phyloP scores from a whole-genome alignment of 1,284 basidiomycete species.

The Psilocybe mexicana region DNA sequence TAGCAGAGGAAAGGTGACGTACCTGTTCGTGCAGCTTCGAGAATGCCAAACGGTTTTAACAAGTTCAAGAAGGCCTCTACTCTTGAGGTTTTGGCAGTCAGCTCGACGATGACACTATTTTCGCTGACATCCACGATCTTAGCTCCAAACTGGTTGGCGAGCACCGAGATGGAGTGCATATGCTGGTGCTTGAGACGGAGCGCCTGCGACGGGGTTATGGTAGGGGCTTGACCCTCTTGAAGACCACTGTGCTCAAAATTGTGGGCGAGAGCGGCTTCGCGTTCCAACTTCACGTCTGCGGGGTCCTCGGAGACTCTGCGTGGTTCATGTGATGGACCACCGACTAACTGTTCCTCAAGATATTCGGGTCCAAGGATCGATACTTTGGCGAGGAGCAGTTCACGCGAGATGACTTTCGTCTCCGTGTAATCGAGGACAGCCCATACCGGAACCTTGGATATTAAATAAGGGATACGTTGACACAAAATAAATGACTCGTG shows the following conservation, averaged over 20 bases:
- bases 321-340: constrained; percentile 81
- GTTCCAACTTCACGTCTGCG: constrained; percentile 54
- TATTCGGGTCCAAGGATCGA: constrained; percentile 98
- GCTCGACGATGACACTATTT: constrained; percentile 92
- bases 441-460: constrained; percentile 88
- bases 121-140: constrained; percentile 95
- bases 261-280: constrained; percentile 69
- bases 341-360: constrained; percentile 84
- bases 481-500: neutral
- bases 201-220: constrained; percentile 78
- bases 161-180: constrained; percentile 81
- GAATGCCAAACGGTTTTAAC: constrained; percentile 92
- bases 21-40: constrained; percentile 94
- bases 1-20: constrained; percentile 27
- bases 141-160: constrained; percentile 90
- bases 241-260: constrained; percentile 69
- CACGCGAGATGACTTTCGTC: constrained; percentile 85
- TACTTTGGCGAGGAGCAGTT: constrained; percentile 88
- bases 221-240: constrained; percentile 33
- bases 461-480: constrained; percentile 3
- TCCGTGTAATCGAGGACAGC: constrained; percentile 96
- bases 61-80: constrained; percentile 94
- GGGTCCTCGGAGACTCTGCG: constrained; percentile 36
- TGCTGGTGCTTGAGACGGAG: constrained; percentile 91
- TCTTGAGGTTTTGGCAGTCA: constrained; percentile 89